Percentiles rank a stretch among this genome's conserved stretches.
phyloP scores from a whole-genome alignment of 83 land plant genomes.

The Picea mariana region DNA sequence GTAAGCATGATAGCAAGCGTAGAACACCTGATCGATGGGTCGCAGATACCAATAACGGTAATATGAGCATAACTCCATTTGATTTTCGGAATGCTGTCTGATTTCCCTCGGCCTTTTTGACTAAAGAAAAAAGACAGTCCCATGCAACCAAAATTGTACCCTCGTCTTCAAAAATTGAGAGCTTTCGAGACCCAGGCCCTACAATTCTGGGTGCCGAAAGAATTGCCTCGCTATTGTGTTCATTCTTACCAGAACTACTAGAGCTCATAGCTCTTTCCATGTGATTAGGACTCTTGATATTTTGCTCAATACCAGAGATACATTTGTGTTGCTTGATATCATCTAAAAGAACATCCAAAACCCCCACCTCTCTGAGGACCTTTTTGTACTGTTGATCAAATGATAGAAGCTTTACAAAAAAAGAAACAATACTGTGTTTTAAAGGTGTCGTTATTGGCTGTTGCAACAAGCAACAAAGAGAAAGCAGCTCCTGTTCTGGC shows the following conservation, averaged over 20 bases:
- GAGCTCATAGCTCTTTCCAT: conserved; percentile 48
- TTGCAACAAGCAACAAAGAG: conserved; percentile 92
- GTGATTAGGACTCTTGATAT: too few relatives aligned
- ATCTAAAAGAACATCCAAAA: conserved; percentile 88
- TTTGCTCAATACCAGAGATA: too few relatives aligned
- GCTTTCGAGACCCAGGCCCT: too few relatives aligned
- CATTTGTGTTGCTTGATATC: conserved; percentile 78
- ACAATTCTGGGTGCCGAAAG: too few relatives aligned
- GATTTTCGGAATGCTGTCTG: conserved; percentile 75
- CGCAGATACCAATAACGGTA: conserved; percentile 75
- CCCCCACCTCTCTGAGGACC: conserved; percentile 95
- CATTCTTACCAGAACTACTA: conserved; percentile 60
- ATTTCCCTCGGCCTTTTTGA: conserved; percentile 83
- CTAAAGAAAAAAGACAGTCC: too few relatives aligned
- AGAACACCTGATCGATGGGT: conserved; percentile 81
- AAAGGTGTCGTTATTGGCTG: conserved; percentile 74
- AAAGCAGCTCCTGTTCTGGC: conserved; percentile 97
- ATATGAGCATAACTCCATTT: conserved; percentile 65
- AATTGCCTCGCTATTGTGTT: conserved; percentile 58
- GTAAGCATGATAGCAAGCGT: conserved; percentile 74
- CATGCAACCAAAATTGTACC: too few relatives aligned
- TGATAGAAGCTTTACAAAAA: conserved; percentile 92
- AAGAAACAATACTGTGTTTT: conserved; percentile 76
- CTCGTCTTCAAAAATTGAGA: too few relatives aligned
- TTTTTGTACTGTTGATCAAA: conserved; percentile 98